These are phyloP conservation scores for Phytophthora melonis DNA, from an alignment of 352 stramenopile genomes.

Conservation along the genomic window DNA sequence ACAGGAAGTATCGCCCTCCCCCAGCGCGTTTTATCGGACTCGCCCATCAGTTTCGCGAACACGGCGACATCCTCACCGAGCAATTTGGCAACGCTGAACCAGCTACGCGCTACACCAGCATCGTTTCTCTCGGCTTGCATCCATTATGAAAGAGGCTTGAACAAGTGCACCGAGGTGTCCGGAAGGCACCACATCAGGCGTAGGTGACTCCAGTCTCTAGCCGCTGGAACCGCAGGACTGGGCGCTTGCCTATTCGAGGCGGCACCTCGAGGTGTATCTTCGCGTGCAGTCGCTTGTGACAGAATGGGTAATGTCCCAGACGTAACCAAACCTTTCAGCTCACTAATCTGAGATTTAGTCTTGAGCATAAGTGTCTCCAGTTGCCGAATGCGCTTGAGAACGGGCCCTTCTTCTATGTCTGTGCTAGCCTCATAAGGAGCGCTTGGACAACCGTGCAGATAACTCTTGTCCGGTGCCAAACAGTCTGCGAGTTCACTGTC, in stretches of 20 bases:
- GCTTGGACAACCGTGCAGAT: conserved; percentile 22
- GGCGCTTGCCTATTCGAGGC: neutral
- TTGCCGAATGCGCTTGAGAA: conserved; percentile 7
- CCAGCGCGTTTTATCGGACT: neutral
- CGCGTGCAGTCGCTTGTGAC: neutral
- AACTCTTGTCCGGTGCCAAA: conserved; percentile 15
- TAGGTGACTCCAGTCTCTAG: neutral
- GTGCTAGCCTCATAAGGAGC: conserved; percentile 2
- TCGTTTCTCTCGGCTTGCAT: neutral
- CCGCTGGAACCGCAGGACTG: neutral
- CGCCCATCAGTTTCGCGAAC: neutral
- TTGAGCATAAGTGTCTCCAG: conserved; percentile 7
- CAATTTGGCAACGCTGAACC: conserved; percentile 12
- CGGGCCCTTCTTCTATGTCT: conserved; percentile 11
- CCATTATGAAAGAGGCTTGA: conserved; percentile 10
- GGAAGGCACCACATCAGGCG: conserved; percentile 1
- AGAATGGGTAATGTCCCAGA: neutral
- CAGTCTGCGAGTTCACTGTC: conserved; percentile 19
- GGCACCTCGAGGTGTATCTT: neutral
- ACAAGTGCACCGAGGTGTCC: conserved; percentile 6
- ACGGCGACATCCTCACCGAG: conserved; percentile 9
- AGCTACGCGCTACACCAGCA: neutral
- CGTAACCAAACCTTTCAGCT: neutral
- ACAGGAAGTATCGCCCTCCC: neutral
- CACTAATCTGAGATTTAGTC: neutral